Evolutionary conservation across 169 alveolate genomes (phyloP).

Genomic region (Plasmodium vivax): DNA sequence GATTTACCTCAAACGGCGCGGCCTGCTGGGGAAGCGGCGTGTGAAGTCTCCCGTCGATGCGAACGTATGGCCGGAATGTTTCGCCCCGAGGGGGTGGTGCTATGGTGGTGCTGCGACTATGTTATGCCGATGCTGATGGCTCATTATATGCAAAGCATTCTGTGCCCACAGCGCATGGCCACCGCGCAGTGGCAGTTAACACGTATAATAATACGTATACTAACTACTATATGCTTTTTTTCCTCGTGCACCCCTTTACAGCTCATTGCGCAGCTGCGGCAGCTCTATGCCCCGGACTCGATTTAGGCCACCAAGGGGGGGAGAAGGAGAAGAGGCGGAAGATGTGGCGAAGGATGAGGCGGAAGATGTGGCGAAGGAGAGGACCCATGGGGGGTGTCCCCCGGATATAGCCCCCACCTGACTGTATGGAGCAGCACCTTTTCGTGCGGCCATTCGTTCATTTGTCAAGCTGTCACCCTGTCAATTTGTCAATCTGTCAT

Average conservation of each 20-base stretch:
- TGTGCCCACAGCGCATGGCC: not conserved
- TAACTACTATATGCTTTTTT: not conserved
- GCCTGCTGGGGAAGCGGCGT: conserved; percentile 18
- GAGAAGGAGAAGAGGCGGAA: not conserved
- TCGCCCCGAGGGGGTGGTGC: not conserved
- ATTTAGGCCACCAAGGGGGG: not conserved
- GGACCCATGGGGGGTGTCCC: not conserved
- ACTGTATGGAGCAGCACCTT: not conserved
- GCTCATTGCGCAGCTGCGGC: conserved; percentile 71
- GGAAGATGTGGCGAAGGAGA: too few species aligned
- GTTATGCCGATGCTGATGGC: not conserved
- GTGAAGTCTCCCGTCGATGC: conserved; percentile 61
- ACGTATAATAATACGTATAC: not conserved
- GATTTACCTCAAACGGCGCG: conserved; percentile 36
- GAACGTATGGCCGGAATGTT: conserved; percentile 4
- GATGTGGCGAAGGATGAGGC: not conserved
- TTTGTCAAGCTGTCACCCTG: not conserved
- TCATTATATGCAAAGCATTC: not conserved
- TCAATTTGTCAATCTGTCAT: not conserved
- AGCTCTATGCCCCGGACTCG: conserved; percentile 71
- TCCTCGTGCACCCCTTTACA: conserved; percentile 10
- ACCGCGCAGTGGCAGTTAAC: not conserved
- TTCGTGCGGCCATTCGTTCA: not conserved
- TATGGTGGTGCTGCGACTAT: not conserved
- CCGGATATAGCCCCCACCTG: not conserved